Conservation (phyloP, 306 rosid species). For the Myrica gale region DNA sequence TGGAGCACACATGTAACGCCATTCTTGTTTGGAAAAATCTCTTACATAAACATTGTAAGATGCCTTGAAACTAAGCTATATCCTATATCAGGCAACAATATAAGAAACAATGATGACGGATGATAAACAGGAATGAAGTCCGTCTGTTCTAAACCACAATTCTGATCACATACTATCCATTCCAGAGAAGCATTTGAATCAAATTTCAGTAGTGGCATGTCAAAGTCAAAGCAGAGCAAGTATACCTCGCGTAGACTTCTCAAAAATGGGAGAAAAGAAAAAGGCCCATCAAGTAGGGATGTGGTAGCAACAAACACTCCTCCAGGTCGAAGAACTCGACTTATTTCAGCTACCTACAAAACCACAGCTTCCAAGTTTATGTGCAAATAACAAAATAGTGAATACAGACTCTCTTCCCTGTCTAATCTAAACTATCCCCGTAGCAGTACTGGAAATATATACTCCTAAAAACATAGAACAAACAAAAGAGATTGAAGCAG, state of each 20-base stretch:
- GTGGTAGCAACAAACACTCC: conserved; percentile 92
- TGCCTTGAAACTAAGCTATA: background rate
- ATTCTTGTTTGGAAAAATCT: background rate
- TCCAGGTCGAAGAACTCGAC: conserved; percentile 82
- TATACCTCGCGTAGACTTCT: conserved; percentile 56
- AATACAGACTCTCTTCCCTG: no score
- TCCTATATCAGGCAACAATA: background rate
- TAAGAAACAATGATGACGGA: conserved; percentile 7
- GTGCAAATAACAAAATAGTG: background rate
- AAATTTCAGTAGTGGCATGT: background rate
- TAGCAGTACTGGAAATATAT: no score
- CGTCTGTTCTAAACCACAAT: conserved; percentile 9
- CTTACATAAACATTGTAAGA: background rate
- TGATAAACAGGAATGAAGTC: conserved; percentile 16
- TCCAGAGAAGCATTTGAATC: conserved; percentile 8
- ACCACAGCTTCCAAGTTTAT: conserved; percentile 18
- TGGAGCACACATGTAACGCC: background rate
- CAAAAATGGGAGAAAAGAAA: conserved; percentile 52
- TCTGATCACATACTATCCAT: conserved; percentile 4
- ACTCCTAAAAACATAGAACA: no score
- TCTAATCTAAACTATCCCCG: no score
- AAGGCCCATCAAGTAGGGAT: conserved; percentile 66
- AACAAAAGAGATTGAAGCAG: no score
- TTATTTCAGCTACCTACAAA: conserved; percentile 84
- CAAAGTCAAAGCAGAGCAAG: conserved; percentile 8